phyloP scores from a whole-genome alignment of 805 yeast genomes.

The Candida montana region DNA sequence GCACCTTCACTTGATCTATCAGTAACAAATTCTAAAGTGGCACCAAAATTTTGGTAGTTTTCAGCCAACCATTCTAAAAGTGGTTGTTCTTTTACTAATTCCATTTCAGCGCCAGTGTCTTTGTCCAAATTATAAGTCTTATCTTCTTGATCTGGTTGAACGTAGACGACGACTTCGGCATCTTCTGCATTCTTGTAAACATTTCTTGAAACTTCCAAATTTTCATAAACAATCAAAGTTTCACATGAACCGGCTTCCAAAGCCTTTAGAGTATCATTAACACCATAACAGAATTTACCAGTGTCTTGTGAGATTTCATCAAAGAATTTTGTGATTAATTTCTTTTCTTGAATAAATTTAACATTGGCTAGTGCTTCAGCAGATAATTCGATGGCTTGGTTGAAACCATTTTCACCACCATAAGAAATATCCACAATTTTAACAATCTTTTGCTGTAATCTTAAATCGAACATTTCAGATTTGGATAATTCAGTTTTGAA shows the following conservation, averaged over 20 bases:
- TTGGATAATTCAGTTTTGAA: constrained; percentile 91
- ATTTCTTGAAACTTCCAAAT: constrained; percentile 79
- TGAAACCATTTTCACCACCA: constrained; percentile 99
- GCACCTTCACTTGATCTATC: constrained; percentile 98
- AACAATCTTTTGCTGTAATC: constrained; percentile 81
- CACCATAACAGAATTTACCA: constrained; percentile 96
- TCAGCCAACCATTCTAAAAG: constrained; percentile 98
- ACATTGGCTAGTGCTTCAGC: constrained; percentile 97
- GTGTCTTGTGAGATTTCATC: constrained; percentile 97
- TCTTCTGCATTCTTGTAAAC: constrained; percentile 82
- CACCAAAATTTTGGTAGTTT: constrained; percentile 91
- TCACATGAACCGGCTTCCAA: constrained; percentile 96
- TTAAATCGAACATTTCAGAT: constrained; percentile 88
- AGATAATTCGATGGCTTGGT: constrained; percentile 96
- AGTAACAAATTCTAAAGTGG: constrained; percentile 91
- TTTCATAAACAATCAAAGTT: constrained; percentile 86
- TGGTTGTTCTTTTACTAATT: constrained; percentile 74
- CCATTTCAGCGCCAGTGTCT: constrained; percentile 88
- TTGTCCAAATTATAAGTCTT: constrained; percentile 76
- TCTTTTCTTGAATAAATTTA: constrained; percentile 97
- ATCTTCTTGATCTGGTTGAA: constrained; percentile 66
- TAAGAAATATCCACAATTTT: constrained; percentile 95
- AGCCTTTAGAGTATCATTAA: constrained; percentile 94
- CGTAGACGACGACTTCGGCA: constrained; percentile 65
- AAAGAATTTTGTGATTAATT: constrained; percentile 83